Percentiles rank a stretch among this genome's conserved stretches.
Conservation (phyloP, 164 flowering plant species). For the Cinnamomum micranthum region DNA sequence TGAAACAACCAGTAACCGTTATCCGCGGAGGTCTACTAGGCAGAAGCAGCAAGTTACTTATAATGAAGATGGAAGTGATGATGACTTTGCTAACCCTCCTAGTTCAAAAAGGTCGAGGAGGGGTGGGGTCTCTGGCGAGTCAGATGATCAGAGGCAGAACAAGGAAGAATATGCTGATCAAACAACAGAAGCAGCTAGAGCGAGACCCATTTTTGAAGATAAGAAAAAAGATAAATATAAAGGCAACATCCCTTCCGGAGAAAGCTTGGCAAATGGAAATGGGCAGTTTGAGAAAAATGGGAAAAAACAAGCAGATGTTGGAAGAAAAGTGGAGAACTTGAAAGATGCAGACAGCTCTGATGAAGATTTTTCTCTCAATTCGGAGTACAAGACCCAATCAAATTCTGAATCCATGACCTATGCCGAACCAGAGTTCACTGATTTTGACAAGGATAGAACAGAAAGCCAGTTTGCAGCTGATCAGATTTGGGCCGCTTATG, state of each 20-base stretch:
- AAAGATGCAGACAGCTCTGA: constrained; percentile 6
- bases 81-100: constrained; percentile 19
- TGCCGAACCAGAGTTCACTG: constrained; percentile 62
- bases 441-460: constrained; percentile 53
- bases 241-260: constrained; percentile 11
- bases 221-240: constrained; percentile 13
- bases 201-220: not conserved
- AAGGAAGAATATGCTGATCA: constrained; percentile 8
- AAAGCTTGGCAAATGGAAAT: constrained; percentile 18
- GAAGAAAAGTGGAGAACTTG: not conserved
- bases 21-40: constrained; percentile 43
- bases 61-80: constrained; percentile 45
- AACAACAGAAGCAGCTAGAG: not conserved
- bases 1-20: constrained; percentile 11
- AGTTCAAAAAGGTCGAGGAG: constrained; percentile 24
- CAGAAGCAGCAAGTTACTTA: constrained; percentile 45
- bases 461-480: constrained; percentile 43
- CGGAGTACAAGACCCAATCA: not conserved
- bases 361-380: not conserved
- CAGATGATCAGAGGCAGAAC: constrained; percentile 14
- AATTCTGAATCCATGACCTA: constrained; percentile 22
- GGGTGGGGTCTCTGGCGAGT: constrained; percentile 15
- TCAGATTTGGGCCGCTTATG: constrained; percentile 87
- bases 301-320: constrained; percentile 4
- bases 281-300: constrained; percentile 7